Evolutionary conservation across 2,329 filamentous ascomycete species (phyloP).

Genomic region (Coleophoma crateriformis): DNA sequence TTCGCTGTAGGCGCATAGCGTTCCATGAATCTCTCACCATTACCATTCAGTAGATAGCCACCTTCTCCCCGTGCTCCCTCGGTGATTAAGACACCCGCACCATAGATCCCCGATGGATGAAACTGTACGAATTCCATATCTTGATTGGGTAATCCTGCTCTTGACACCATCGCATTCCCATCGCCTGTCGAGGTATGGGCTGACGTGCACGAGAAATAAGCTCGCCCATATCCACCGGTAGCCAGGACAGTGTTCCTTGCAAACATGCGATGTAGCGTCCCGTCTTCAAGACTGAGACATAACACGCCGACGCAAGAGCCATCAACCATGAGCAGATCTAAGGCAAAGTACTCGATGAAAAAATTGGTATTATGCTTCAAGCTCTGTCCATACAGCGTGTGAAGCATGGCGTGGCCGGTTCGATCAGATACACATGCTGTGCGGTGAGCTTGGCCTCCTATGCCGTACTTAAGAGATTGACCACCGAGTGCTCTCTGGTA

Average conservation of each 20-base stretch:
- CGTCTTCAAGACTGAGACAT: slow-evolving; percentile 42
- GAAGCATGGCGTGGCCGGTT: slow-evolving; percentile 43
- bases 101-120: slow-evolving; percentile 44
- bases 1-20: slow-evolving; percentile 45
- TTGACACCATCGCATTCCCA: slow-evolving; percentile 42
- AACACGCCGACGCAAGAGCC: slow-evolving; percentile 40
- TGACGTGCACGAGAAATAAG: slow-evolving; percentile 42
- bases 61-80: slow-evolving; percentile 44
- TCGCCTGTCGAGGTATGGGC: slow-evolving; percentile 44
- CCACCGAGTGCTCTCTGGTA: slow-evolving; percentile 43
- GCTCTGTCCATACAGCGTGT: slow-evolving; percentile 43
- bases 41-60: slow-evolving; percentile 40
- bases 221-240: slow-evolving; percentile 42
- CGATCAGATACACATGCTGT: slow-evolving; percentile 40
- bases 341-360: slow-evolving; percentile 43
- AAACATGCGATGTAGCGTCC: slow-evolving; percentile 40
- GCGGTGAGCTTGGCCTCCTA: slow-evolving; percentile 41
- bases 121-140: slow-evolving; percentile 48
- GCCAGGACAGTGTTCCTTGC: slow-evolving; percentile 41
- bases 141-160: slow-evolving; percentile 41
- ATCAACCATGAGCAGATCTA: slow-evolving; percentile 42
- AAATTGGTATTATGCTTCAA: slow-evolving; percentile 41
- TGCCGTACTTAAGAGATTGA: slow-evolving; percentile 39
- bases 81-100: slow-evolving; percentile 42
- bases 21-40: slow-evolving; percentile 45